A percentile compares a stretch with the other conserved stretches of the same genome.
Conservation (phyloP, 768 basidiomycete species). For the Boletus tomentosulus region DNA sequence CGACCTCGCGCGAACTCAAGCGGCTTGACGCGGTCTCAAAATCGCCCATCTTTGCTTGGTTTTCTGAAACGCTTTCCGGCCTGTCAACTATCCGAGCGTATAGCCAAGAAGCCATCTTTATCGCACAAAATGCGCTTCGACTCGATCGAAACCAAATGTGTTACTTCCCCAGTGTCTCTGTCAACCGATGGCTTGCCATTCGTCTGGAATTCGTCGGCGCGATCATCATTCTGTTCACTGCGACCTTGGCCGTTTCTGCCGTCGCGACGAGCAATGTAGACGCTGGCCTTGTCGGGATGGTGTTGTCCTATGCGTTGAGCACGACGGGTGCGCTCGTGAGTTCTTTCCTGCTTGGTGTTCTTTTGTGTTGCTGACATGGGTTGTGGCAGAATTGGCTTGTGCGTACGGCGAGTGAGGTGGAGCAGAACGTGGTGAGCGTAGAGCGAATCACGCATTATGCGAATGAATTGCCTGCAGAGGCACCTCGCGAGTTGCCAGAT, state of each 20-base stretch:
- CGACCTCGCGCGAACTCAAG: conserved; percentile 84
- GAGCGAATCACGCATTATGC: conserved; percentile 86
- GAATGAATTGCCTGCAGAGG: conserved; percentile 62
- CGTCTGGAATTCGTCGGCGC: conserved; percentile 86
- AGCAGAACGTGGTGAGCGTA: conserved; percentile 86
- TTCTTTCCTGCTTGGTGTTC: background rate
- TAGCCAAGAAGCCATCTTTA: conserved; percentile 64
- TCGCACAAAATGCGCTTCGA: conserved; percentile 62
- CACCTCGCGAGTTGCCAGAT: conserved; percentile 63
- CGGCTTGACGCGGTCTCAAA: conserved; percentile 85
- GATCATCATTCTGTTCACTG: conserved; percentile 71
- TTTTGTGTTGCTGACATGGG: background rate
- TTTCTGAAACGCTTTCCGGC: conserved; percentile 72
- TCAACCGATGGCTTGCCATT: conserved; percentile 83
- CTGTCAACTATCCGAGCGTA: conserved; percentile 83
- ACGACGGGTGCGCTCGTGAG: conserved; percentile 78
- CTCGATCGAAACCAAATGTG: conserved; percentile 86
- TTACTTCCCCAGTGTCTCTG: conserved; percentile 64
- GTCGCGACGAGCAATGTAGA: conserved; percentile 74
- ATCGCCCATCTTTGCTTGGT: conserved; percentile 90
- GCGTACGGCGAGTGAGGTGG: conserved; percentile 80
- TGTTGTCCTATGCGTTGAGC: conserved; percentile 80
- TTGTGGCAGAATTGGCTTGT: conserved; percentile 70
- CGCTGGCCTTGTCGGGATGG: conserved; percentile 83
- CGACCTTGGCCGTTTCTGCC: conserved; percentile 60